Base-by-base conservation (phyloP, 225 moss, liverwort and hornwort genomes). In the Polytrichum commune region DNA sequence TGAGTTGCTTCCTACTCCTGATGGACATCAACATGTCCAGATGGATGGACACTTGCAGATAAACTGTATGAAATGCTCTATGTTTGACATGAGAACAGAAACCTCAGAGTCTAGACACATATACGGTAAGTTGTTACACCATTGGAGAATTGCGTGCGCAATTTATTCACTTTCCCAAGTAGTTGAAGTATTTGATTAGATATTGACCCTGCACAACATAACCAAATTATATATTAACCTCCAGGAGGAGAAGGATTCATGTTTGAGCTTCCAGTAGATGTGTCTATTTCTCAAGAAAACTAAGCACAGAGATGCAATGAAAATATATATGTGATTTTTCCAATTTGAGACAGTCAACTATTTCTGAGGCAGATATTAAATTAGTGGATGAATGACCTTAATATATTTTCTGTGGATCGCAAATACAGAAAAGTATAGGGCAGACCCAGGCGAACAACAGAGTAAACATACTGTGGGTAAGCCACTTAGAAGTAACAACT, bases 111-210 rank as follows among this genome's bases (percentile, higher is more conserved):
- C 76, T 67, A 77, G 67, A 76, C 78, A 66, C 81, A 73, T 72
- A 84, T 53, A 53, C 88, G 91, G 77, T 95, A 95, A 70, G 78
- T 71, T 30, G 84, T 82, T 60, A 86, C 69, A 64, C 88, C 90
- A 69, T 91, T 86, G 8, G 63, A 71, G 61, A 29, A 74, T 56
- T 83, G 83, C 73, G 88, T 78, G 54, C 77, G 74, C 18, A 93
- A 84, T 76, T 89, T 96, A 29, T 89, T 85, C 66, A 84, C 72
- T 58, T 87, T 84, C 66, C 72, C 81, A 60, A 93, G 82, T 69
- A 90, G 73, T 61, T 91, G 60, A 29, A 91, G 74, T 22, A 76
- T 82, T 68, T 88, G 78, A 78, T 72, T 95, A 67, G 84, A 77
- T 69, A 86, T 93, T 23, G 91, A 73, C 32, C 90, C 93, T 96